These are phyloP conservation scores for Moesziomyces sp. DNA, from an alignment of 1,284 basidiomycete species.

Conservation along the genomic window DNA sequence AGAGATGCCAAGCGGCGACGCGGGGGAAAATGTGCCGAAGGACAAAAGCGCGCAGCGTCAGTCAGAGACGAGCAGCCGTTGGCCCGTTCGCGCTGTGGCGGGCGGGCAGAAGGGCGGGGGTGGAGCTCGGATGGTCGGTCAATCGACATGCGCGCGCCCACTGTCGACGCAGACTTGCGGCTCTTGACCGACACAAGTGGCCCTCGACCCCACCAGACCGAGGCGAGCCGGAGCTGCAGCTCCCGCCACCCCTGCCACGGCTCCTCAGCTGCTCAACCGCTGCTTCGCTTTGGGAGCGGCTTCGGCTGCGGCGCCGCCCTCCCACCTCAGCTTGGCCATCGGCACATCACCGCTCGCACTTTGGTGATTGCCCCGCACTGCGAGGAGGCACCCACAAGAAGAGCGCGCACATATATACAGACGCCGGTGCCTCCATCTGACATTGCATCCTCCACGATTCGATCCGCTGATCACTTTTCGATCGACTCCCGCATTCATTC, in stretches of 20 bases:
- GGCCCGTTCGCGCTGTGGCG: constrained; percentile 11
- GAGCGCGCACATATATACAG: too few species aligned
- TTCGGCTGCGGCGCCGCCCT: too few species aligned
- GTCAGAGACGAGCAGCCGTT: constrained; percentile 9
- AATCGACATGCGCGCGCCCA: background rate
- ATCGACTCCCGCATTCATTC: background rate
- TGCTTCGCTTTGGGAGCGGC: too few species aligned
- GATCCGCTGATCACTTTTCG: background rate
- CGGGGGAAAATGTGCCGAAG: constrained; percentile 1
- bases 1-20: background rate
- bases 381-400: too few species aligned
- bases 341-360: too few species aligned
- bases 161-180: background rate
- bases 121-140: background rate
- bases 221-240: too few species aligned
- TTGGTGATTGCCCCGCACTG: too few species aligned
- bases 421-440: too few species aligned
- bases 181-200: background rate
- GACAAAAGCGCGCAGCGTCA: too few species aligned
- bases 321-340: too few species aligned
- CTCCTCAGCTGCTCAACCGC: too few species aligned
- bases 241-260: too few species aligned
- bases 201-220: background rate
- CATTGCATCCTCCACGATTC: background rate
- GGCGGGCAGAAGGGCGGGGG: background rate